These are phyloP conservation scores for Microbotryum intermedium DNA, from an alignment of 1,284 basidiomycete genomes.

Conservation along the genomic window DNA sequence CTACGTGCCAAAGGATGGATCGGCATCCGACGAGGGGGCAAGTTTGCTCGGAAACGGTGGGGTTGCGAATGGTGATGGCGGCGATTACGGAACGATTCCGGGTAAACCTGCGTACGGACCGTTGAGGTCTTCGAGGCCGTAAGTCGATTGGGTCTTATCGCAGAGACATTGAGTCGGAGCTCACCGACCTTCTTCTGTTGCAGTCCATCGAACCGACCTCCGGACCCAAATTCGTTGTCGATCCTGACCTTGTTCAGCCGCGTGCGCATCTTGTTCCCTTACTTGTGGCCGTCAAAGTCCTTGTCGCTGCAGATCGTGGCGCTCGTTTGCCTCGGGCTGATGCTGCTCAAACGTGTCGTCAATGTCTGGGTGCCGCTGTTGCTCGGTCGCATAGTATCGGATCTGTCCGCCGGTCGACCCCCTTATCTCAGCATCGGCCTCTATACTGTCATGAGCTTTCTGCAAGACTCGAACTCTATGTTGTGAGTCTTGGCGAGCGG, in stretches of 20 bases:
- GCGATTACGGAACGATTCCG: no score
- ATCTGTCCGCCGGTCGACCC: slow-evolving; percentile 35
- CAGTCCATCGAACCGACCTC: slow-evolving; percentile 21
- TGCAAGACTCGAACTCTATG: slow-evolving; percentile 42
- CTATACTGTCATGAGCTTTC: slow-evolving; percentile 40
- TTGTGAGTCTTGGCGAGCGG: slow-evolving; percentile 12
- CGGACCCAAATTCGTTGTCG: slow-evolving; percentile 17
- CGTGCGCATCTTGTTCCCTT: slow-evolving; percentile 50
- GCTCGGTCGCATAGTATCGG: slow-evolving; percentile 57
- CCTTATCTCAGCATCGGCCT: slow-evolving; percentile 35
- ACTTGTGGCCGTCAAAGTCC: slow-evolving; percentile 70
- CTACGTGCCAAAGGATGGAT: neutral
- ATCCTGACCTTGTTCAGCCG: slow-evolving; percentile 27
- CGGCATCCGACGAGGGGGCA: neutral
- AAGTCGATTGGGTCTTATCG: neutral
- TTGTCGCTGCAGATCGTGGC: slow-evolving; percentile 59
- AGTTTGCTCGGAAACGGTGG: neutral
- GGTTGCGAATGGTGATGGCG: neutral
- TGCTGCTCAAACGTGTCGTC: slow-evolving; percentile 49
- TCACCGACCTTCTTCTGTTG: neutral
- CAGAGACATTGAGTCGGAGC: neutral
- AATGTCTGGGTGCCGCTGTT: slow-evolving; percentile 64
- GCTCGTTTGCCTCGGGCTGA: slow-evolving; percentile 21
- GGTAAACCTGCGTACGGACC: no score
- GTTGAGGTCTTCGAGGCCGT: no score